A percentile compares a stretch with the other conserved stretches of the same genome.
These are phyloP conservation scores for Ophiostoma fasciatum DNA, from an alignment of 2,329 filamentous ascomycete genomes.

Conservation along the genomic window DNA sequence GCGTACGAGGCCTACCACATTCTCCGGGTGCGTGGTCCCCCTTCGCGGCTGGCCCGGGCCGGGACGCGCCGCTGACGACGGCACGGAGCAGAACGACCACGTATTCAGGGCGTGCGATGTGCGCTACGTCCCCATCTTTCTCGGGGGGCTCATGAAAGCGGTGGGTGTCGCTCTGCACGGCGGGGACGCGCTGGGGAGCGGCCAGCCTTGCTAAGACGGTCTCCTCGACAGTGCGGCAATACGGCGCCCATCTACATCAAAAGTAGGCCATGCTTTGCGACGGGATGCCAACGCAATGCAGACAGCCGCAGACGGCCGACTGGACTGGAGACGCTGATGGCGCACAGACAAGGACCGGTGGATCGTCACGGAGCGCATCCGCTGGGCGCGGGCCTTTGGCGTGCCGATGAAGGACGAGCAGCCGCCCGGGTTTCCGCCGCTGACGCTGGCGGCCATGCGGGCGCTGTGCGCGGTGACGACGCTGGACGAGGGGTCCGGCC, in stretches of 20 bases:
- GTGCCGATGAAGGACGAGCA: slow-evolving; percentile 19
- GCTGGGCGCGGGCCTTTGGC: slow-evolving; percentile 21
- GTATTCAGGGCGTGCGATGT: slow-evolving; percentile 18
- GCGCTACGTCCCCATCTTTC: slow-evolving; percentile 23
- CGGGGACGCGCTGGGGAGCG: too few relatives aligned
- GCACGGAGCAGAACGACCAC: slow-evolving; percentile 17
- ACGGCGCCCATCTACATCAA: slow-evolving; percentile 22
- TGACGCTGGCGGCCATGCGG: slow-evolving; percentile 22
- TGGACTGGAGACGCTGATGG: too few relatives aligned
- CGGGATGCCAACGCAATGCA: too few relatives aligned
- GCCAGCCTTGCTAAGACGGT: neutral
- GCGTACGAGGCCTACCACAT: slow-evolving; percentile 24
- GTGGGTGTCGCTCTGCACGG: slow-evolving; percentile 12
- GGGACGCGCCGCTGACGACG: too few relatives aligned
- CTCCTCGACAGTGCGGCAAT: slow-evolving; percentile 18
- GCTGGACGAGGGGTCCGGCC: slow-evolving; percentile 10
- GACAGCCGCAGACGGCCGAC: too few relatives aligned
- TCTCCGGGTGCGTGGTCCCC: slow-evolving; percentile 19
- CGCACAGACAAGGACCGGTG: slow-evolving; percentile 23
- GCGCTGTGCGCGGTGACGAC: slow-evolving; percentile 17
- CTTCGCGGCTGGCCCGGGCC: too few relatives aligned
- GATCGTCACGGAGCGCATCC: slow-evolving; percentile 20
- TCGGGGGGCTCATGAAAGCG: slow-evolving; percentile 23
- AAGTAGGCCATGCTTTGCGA: slow-evolving; percentile 18
- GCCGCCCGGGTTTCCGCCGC: slow-evolving; percentile 22